These are phyloP conservation scores for Candida sanyaensis DNA, from an alignment of 1,139 yeast species.

Conservation along the genomic window DNA sequence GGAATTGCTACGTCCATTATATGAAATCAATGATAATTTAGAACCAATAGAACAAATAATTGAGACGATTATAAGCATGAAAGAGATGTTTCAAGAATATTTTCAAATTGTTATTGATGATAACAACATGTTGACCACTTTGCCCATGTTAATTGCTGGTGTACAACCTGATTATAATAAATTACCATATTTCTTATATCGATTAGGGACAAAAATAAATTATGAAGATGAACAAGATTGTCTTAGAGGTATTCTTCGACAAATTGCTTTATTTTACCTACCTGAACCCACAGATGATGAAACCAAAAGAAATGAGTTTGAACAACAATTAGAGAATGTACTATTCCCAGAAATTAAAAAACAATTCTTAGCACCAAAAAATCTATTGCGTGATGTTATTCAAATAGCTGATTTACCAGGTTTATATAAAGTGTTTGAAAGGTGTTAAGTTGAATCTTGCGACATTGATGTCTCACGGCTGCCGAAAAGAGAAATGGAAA, in stretches of 20 bases:
- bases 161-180: conserved; percentile 65
- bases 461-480: conserved; percentile 2
- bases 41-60: conserved; percentile 22
- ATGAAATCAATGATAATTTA: conserved; percentile 16
- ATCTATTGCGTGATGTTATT: conserved; percentile 55
- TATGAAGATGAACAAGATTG: conserved; percentile 73
- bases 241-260: conserved; percentile 60
- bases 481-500: background rate
- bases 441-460: conserved; percentile 52
- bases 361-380: conserved; percentile 65
- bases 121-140: conserved; percentile 34
- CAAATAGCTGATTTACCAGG: conserved; percentile 95
- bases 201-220: conserved; percentile 58
- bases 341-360: conserved; percentile 69
- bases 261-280: conserved; percentile 70
- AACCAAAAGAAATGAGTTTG: conserved; percentile 21
- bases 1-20: conserved; percentile 30
- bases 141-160: conserved; percentile 71
- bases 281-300: conserved; percentile 55
- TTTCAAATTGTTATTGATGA: conserved; percentile 53
- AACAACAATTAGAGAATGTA: conserved; percentile 50
- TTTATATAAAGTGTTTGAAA: conserved; percentile 84
- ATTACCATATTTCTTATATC: conserved; percentile 65
- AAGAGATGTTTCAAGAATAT: conserved; percentile 81
- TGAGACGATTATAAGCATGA: conserved; percentile 45